A percentile compares a stretch with the other conserved stretches of the same genome.
Conservation (phyloP, 2,329 filamentous ascomycete species). For the Nemania abortiva region DNA sequence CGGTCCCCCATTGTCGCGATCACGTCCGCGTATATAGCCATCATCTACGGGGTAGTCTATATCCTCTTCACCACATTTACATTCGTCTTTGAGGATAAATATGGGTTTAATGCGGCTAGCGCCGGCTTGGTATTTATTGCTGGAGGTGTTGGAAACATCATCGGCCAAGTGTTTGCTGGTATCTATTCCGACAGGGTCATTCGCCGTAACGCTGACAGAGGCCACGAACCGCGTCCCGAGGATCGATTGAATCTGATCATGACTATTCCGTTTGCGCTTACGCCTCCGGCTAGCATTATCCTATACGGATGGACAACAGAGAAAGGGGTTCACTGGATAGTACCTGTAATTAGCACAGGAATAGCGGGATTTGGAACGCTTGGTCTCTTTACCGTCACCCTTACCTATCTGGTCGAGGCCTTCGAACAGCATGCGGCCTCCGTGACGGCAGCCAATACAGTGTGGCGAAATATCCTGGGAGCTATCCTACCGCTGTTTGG, state of each 20-base stretch:
- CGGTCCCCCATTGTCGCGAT: constrained; percentile 64
- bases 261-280: constrained; percentile 19
- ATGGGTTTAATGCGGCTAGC: constrained; percentile 61
- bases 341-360: constrained; percentile 58
- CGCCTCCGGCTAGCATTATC: constrained; percentile 57
- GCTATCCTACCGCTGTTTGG: no score
- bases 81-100: constrained; percentile 62
- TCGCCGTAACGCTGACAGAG: not conserved
- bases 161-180: constrained; percentile 11
- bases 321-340: constrained; percentile 60
- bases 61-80: constrained; percentile 67
- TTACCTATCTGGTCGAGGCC: no score
- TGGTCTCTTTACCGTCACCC: not conserved
- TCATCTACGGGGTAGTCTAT: constrained; percentile 69
- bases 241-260: constrained; percentile 16
- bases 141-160: constrained; percentile 56
- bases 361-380: constrained; percentile 55
- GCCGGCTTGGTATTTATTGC: constrained; percentile 68
- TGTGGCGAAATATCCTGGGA: no score
- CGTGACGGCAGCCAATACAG: no score
- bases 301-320: constrained; percentile 57
- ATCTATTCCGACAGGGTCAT: constrained; percentile 16
- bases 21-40: constrained; percentile 64
- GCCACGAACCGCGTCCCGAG: constrained; percentile 15
- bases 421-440: no score